Conservation (phyloP, 2,329 filamentous ascomycete species). For the Beauveria brongniartii region DNA sequence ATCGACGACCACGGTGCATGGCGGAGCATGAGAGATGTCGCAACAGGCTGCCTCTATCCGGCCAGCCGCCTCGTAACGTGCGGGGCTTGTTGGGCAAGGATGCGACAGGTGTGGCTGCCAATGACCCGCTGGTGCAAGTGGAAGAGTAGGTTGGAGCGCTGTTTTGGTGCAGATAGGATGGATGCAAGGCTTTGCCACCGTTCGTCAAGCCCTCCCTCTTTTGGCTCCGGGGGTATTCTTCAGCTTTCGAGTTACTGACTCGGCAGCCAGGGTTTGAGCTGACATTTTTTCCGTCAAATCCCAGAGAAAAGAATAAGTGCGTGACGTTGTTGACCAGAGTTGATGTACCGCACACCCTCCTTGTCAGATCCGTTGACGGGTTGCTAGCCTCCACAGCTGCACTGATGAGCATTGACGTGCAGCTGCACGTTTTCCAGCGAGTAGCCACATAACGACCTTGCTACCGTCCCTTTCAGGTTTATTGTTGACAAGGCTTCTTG, state of each 20-base stretch:
- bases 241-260: not conserved
- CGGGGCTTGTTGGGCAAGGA: not conserved
- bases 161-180: not conserved
- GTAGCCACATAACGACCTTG: too few relatives aligned
- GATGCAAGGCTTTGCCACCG: constrained; percentile 1
- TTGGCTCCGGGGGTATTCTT: not conserved
- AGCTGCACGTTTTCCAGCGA: constrained; percentile 1
- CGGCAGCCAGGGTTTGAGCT: not conserved
- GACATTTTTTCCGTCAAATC: not conserved
- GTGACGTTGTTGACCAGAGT: not conserved
- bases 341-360: constrained; percentile 1
- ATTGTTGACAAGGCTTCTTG: constrained; percentile 1
- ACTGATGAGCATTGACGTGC: constrained; percentile 8
- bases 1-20: constrained; percentile 1
- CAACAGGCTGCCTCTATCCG: not conserved
- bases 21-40: not conserved
- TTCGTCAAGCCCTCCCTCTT: not conserved
- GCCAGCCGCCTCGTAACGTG: not conserved
- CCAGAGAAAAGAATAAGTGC: not conserved
- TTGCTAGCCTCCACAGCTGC: not conserved
- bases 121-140: not conserved
- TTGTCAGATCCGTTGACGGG: constrained; percentile 3
- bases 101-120: constrained; percentile 4
- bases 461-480: not conserved
- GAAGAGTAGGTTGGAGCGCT: not conserved